Evolutionary conservation across 371 early-diverging fungal species (phyloP).

Genomic region (Mortierella sp.): DNA sequence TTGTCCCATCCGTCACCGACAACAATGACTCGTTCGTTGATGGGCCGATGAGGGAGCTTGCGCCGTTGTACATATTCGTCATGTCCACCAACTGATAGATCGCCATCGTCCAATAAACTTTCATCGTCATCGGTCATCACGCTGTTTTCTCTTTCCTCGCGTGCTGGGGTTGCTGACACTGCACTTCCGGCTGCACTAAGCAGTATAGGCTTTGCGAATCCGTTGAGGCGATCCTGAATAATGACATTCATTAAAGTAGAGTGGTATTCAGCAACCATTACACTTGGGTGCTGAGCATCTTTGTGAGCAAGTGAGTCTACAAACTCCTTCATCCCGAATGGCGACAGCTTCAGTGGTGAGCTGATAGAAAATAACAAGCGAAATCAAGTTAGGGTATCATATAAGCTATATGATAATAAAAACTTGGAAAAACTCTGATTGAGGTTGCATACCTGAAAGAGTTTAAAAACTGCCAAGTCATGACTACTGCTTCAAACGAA

Average conservation of each 20-base stretch:
- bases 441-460: constrained; percentile 41
- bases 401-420: too few species aligned
- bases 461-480: constrained; percentile 59
- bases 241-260: constrained; percentile 49
- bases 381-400: background rate
- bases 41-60: constrained; percentile 37
- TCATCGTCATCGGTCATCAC: constrained; percentile 47
- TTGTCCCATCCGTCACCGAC: constrained; percentile 52
- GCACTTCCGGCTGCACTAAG: constrained; percentile 3
- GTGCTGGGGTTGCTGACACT: constrained; percentile 3
- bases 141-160: constrained; percentile 42
- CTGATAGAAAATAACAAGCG: constrained; percentile 12
- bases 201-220: constrained; percentile 44
- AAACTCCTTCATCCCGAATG: constrained; percentile 58
- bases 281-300: constrained; percentile 39
- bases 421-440: too few species aligned
- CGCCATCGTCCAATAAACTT: constrained; percentile 35
- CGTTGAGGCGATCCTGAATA: constrained; percentile 52
- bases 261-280: constrained; percentile 57
- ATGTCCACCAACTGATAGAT: constrained; percentile 29
- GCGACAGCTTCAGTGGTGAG: constrained; percentile 53
- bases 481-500: constrained; percentile 45
- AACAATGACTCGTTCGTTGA: constrained; percentile 50
- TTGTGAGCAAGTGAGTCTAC: constrained; percentile 50
- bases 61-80: constrained; percentile 42